Evolutionary conservation across 768 basidiomycete species (phyloP).

Genomic region (Lentinus brumalis): DNA sequence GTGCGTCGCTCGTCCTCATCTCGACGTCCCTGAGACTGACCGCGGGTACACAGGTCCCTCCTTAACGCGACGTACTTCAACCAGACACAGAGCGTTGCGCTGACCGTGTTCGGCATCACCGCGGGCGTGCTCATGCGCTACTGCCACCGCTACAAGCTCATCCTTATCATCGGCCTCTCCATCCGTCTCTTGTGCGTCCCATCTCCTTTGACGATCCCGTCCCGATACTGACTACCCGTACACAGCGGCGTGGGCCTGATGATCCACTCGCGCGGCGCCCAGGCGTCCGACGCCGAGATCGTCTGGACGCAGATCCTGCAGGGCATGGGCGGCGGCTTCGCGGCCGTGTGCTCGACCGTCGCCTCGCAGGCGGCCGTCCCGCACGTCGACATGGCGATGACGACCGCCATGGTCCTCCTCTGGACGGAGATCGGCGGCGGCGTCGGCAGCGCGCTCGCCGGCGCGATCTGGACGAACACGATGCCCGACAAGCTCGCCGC

Average conservation of each 20-base stretch:
- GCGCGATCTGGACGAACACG: slow-evolving; percentile 61
- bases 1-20: slow-evolving; percentile 29
- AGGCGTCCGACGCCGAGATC: slow-evolving; percentile 32
- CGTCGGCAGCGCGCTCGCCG: slow-evolving; percentile 51
- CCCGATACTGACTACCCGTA: neutral
- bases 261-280: slow-evolving; percentile 24
- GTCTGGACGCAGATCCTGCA: slow-evolving; percentile 51
- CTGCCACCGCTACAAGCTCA: slow-evolving; percentile 46
- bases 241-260: slow-evolving; percentile 27
- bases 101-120: slow-evolving; percentile 50
- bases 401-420: slow-evolving; percentile 46
- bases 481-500: slow-evolving; percentile 65
- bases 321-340: slow-evolving; percentile 53
- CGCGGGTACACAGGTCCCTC: slow-evolving; percentile 26
- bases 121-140: slow-evolving; percentile 48
- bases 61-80: slow-evolving; percentile 39
- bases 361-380: slow-evolving; percentile 49
- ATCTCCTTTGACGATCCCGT: neutral
- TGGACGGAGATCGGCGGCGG: slow-evolving; percentile 48
- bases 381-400: slow-evolving; percentile 41
- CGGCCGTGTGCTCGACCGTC: slow-evolving; percentile 43
- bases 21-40: slow-evolving; percentile 37
- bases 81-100: slow-evolving; percentile 42
- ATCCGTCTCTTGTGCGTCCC: slow-evolving; percentile 28
- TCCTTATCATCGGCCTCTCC: slow-evolving; percentile 42